Percentiles rank a stretch among this genome's conserved stretches.
These are phyloP conservation scores for Candida pseudocylindracea DNA, from an alignment of 1,139 yeast genomes.

Conservation along the genomic window DNA sequence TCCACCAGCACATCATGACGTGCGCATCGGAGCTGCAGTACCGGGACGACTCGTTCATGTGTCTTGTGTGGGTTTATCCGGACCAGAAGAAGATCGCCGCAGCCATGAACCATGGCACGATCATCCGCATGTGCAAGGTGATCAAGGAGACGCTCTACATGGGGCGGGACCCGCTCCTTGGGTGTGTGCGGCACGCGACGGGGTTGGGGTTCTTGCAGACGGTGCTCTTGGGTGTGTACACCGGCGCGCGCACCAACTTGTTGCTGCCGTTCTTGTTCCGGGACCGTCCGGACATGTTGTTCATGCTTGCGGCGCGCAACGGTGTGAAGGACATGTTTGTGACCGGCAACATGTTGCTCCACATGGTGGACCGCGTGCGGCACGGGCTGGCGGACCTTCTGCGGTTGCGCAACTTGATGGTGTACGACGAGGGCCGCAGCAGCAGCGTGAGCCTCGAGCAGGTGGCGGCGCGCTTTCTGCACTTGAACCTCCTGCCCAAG, in stretches of 20 bases:
- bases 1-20: slow-evolving; percentile 19
- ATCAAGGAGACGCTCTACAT: slow-evolving; percentile 84
- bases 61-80: slow-evolving; percentile 44
- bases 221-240: slow-evolving; percentile 57
- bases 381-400: slow-evolving; percentile 46
- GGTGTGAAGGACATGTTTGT: slow-evolving; percentile 76
- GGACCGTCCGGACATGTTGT: slow-evolving; percentile 52
- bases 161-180: slow-evolving; percentile 51
- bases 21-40: slow-evolving; percentile 21
- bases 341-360: slow-evolving; percentile 66
- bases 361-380: slow-evolving; percentile 41
- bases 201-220: slow-evolving; percentile 84
- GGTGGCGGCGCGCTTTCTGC: slow-evolving; percentile 39
- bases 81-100: slow-evolving; percentile 56
- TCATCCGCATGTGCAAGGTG: slow-evolving; percentile 67
- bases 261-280: slow-evolving; percentile 66
- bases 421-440: slow-evolving; percentile 61
- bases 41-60: slow-evolving; percentile 20
- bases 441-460: slow-evolving; percentile 34
- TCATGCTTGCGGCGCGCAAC: slow-evolving; percentile 48
- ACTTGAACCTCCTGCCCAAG: slow-evolving; percentile 42
- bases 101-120: slow-evolving; percentile 33
- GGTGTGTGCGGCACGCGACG: slow-evolving; percentile 66
- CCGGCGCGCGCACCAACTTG: slow-evolving; percentile 71
- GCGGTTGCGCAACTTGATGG: slow-evolving; percentile 60